These are phyloP conservation scores for Thozetella sp. DNA, from an alignment of 495 filamentous ascomycete species.

Conservation along the genomic window DNA sequence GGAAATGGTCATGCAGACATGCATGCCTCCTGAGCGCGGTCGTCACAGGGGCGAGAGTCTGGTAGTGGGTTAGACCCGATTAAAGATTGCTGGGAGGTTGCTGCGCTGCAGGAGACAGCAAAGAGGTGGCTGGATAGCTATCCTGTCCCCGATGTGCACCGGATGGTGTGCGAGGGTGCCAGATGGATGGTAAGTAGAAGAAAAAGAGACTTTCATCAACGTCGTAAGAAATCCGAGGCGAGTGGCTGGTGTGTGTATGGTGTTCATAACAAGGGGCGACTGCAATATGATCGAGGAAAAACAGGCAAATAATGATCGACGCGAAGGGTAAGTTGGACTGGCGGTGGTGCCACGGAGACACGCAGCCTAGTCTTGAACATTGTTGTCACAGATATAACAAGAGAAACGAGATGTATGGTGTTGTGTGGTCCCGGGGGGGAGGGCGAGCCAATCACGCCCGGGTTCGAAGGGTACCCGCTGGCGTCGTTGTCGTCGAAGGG, in stretches of 20 bases:
- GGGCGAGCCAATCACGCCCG: conserved; percentile 20
- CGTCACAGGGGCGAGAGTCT: no score
- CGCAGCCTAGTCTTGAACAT: no score
- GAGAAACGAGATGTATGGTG: conserved; percentile 13
- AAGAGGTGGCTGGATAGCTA: no score
- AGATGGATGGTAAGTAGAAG: conserved; percentile 8
- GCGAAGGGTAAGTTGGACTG: conserved; percentile 25
- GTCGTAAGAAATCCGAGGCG: conserved; percentile 28
- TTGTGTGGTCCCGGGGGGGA: background rate
- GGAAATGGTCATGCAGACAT: no score
- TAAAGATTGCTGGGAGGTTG: no score
- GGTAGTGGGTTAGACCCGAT: no score
- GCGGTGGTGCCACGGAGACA: conserved; percentile 12
- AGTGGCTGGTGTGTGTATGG: conserved; percentile 21
- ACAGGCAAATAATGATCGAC: conserved; percentile 34
- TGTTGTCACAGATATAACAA: conserved; percentile 11
- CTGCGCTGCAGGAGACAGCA: no score
- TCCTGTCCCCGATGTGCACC: no score
- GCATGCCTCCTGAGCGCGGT: no score
- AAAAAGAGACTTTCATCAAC: conserved; percentile 22
- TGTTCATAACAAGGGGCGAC: conserved; percentile 24
- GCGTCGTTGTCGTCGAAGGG: conserved; percentile 34
- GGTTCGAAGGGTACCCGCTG: conserved; percentile 25
- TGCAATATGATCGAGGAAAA: conserved; percentile 12
- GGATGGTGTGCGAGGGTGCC: no score